A percentile compares a stretch with the other conserved stretches of the same genome.
Conservation (phyloP, 805 yeast genomes). For the Candida pseudoglaebosa region DNA sequence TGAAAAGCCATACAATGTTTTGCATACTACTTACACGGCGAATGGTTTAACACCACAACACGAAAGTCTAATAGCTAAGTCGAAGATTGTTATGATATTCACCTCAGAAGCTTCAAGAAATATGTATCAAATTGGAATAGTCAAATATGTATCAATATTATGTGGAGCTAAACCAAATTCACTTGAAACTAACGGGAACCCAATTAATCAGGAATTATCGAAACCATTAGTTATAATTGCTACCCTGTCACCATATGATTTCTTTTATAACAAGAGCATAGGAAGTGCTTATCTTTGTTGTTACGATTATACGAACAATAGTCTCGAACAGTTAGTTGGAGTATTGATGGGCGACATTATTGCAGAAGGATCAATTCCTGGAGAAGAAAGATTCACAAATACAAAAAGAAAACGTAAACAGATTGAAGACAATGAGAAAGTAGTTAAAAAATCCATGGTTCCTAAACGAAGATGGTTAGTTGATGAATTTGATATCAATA, state of each 20-base stretch:
- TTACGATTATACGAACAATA: constrained; percentile 55
- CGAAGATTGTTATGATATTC: constrained; percentile 49
- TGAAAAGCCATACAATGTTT: constrained; percentile 40
- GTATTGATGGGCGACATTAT: constrained; percentile 52
- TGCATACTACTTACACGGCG: constrained; percentile 57
- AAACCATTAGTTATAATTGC: constrained; percentile 59
- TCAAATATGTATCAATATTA: constrained; percentile 51
- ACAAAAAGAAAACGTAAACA: constrained; percentile 21
- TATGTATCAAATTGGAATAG: constrained; percentile 58
- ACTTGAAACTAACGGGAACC: constrained; percentile 12
- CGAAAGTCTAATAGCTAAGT: constrained; percentile 48
- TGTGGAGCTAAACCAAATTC: constrained; percentile 45
- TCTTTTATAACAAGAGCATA: constrained; percentile 50
- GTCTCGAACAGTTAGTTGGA: constrained; percentile 44
- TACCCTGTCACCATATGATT: constrained; percentile 60
- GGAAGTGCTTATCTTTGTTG: constrained; percentile 58
- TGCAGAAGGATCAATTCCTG: constrained; percentile 55
- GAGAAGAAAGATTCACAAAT: constrained; percentile 38
- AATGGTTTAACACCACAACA: constrained; percentile 53
- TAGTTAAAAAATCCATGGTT: constrained; percentile 11
- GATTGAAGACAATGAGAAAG: constrained; percentile 10
- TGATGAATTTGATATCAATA: constrained; percentile 46
- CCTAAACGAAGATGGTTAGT: constrained; percentile 52
- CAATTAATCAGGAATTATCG: constrained; percentile 22
- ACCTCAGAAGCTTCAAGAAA: constrained; percentile 58